phyloP scores from a whole-genome alignment of 2,329 filamentous ascomycete genomes.

The Zasmidium citrigriseum region DNA sequence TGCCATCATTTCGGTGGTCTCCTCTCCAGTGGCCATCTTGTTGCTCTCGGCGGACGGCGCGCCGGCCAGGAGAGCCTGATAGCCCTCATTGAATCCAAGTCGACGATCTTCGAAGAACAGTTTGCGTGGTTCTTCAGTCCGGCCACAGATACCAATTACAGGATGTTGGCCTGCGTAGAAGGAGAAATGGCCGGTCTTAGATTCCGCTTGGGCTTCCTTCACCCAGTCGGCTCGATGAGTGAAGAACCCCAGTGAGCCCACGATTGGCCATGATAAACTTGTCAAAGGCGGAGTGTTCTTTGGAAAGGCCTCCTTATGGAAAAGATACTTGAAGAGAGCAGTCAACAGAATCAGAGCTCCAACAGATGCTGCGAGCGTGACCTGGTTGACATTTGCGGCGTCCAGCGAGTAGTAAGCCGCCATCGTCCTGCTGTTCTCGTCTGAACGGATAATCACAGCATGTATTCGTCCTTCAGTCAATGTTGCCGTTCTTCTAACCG shows the following conservation, averaged over 20 bases:
- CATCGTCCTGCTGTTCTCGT: too few relatives aligned
- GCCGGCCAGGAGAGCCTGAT: conserved; percentile 29
- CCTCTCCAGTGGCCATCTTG: too few relatives aligned
- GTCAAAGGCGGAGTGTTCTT: conserved; percentile 27
- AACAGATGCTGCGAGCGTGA: too few relatives aligned
- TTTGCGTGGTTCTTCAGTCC: conserved; percentile 42
- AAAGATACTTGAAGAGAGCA: too few relatives aligned
- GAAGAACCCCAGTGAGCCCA: conserved; percentile 51
- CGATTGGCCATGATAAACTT: conserved; percentile 40
- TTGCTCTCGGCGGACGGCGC: too few relatives aligned
- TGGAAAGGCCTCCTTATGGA: conserved; percentile 24
- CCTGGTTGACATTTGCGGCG: too few relatives aligned
- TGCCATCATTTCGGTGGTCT: too few relatives aligned
- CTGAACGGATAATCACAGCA: too few relatives aligned
- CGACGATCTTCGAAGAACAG: conserved; percentile 50
- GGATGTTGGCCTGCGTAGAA: conserved; percentile 51
- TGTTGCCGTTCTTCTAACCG: too few relatives aligned
- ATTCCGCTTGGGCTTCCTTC: conserved; percentile 32
- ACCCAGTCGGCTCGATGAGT: conserved; percentile 49
- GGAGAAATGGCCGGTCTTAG: conserved; percentile 48
- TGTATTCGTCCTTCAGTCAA: too few relatives aligned
- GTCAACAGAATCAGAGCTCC: too few relatives aligned
- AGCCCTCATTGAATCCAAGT: conserved; percentile 49
- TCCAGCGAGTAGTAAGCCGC: too few relatives aligned
- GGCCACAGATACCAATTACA: conserved; percentile 45